Base-by-base conservation (phyloP, 768 basidiomycete genomes). In the Trametes coccinea region DNA sequence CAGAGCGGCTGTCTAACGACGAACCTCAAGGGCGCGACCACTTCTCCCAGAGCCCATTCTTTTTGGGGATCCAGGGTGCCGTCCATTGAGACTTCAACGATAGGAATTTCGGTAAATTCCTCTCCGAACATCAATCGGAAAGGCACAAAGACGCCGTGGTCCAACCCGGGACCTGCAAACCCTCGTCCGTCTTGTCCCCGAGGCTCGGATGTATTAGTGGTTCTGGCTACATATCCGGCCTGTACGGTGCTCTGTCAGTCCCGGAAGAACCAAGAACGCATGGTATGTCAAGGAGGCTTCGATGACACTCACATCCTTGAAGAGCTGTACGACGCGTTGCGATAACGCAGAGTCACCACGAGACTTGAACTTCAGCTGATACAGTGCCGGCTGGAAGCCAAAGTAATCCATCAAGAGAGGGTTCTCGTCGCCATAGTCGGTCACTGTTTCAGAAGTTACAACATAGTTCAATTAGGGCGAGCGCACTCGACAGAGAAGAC, bases 91-190 rank as follows among this genome's bases (percentile, higher is more conserved):
- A 83, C 86, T 74, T 92, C 81, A 17, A 92, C 82, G 67, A 92
- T 80, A 2, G 91, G 91, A 16, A 92, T 74, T 5, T 80, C 78
- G 29, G 69, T 78, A 59, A 86, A 81, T 49, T 81, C 80, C 49
- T 86, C 81, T 6, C 88, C 87, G 67, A 92, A 92, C 90, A 92
- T 92, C 61, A 87, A 70, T 47, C 80, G 77, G 78, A 92, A 90
- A 2, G 91, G 91, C 11, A 93, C 77, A 70, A 92, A 92, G 47
- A 92, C 89, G 27, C 90, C 91, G 67, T 91, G 89, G 68, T 91
- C 89, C 0, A 91, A 73, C 5, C 89, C 90, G 0, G 87, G 82
- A 0, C 86, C 87, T 48, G 67, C 49, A 68, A 83, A 86, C 0
- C 88, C 87, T 17, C 88, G 75, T 9, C 89, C 90, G 64, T 91